phyloP scores from a whole-genome alignment of 257 asterid species.

The Petunia secreta region DNA sequence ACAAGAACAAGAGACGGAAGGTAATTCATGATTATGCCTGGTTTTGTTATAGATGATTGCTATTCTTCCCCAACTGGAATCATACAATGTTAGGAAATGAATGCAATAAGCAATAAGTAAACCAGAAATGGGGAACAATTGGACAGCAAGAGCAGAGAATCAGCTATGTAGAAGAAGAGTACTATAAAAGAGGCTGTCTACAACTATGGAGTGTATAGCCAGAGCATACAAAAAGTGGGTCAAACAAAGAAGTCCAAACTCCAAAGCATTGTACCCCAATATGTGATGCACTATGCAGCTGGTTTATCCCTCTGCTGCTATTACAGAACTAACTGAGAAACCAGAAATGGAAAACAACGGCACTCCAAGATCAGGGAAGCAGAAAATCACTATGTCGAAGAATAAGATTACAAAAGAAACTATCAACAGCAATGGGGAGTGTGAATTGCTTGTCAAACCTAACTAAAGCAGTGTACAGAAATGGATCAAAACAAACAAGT shows the following conservation, averaged over 20 bases:
- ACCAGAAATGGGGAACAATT: neutral
- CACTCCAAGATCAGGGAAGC: constrained; percentile 6
- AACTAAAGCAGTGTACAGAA: neutral
- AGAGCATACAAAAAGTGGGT: constrained; percentile 4
- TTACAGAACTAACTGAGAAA: constrained; percentile 4
- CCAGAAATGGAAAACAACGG: neutral
- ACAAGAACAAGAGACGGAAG: neutral
- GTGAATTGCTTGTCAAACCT: neutral
- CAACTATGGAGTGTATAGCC: constrained; percentile 2
- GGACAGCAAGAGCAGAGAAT: neutral
- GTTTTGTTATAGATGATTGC: neutral
- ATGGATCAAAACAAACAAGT: neutral
- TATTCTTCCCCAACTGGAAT: neutral
- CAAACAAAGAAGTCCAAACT: constrained; percentile 23
- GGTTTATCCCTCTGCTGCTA: constrained; percentile 1
- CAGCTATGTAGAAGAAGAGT: neutral
- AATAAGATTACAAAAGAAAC: constrained; percentile 7
- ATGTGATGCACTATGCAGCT: neutral
- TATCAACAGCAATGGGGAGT: neutral
- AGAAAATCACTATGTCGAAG: neutral
- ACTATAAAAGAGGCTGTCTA: constrained; percentile 15
- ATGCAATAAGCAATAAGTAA: constrained; percentile 5
- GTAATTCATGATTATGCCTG: neutral
- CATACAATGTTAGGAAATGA: neutral
- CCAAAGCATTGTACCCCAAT: constrained; percentile 11